Evolutionary conservation across 1,284 basidiomycete genomes (phyloP).

Genomic region (Trametes polyzona): DNA sequence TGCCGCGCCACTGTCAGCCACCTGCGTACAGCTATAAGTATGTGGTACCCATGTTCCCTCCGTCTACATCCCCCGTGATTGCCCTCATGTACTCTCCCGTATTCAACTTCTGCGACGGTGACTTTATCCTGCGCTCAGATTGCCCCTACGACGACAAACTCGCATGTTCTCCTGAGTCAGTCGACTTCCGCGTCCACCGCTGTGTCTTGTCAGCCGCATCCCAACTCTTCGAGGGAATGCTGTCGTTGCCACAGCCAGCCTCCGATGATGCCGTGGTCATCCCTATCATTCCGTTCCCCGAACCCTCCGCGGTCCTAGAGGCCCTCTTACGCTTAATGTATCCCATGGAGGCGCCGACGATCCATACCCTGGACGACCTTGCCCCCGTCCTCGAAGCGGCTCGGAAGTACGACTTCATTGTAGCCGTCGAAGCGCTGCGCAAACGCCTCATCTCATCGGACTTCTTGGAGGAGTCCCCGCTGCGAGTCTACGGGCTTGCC

Average conservation of each 20-base stretch:
- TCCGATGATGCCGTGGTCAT: constrained; percentile 7
- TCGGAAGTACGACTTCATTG: constrained; percentile 64
- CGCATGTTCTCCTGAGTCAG: constrained; percentile 21
- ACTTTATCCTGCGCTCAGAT: constrained; percentile 56
- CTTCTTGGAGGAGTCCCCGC: constrained; percentile 52
- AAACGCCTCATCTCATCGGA: constrained; percentile 51
- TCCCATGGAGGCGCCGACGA: constrained; percentile 37
- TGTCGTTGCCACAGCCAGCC: constrained; percentile 59
- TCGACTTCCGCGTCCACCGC: constrained; percentile 64
- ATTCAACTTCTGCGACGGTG: constrained; percentile 54
- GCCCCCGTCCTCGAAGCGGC: constrained; percentile 55
- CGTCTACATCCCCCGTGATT: neutral
- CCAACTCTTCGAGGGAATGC: constrained; percentile 71
- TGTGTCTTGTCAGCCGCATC: constrained; percentile 65
- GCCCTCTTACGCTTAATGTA: constrained; percentile 57
- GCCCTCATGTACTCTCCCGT: constrained; percentile 29
- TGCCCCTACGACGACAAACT: neutral
- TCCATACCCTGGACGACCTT: constrained; percentile 54
- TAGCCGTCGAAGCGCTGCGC: constrained; percentile 52
- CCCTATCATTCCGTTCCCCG: constrained; percentile 61
- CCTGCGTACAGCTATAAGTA: constrained; percentile 8
- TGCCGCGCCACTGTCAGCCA: neutral
- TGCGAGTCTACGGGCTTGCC: constrained; percentile 72
- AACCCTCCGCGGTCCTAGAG: constrained; percentile 48
- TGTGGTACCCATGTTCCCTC: neutral